Conservation (phyloP, 1,284 basidiomycete genomes). For the Leccinum fallax region DNA sequence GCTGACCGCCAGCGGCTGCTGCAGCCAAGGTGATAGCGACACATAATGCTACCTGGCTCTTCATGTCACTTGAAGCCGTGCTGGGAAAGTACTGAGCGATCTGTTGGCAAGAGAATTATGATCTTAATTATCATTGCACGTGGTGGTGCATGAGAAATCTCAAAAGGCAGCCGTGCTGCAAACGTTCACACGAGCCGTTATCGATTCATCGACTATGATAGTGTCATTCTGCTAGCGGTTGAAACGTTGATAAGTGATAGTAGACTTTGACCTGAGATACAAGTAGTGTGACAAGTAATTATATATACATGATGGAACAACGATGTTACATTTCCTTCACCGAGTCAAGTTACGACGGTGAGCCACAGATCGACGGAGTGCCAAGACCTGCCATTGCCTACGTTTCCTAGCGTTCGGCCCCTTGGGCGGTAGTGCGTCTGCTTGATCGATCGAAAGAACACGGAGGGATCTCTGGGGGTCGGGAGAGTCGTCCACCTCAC, state of each 20-base stretch:
- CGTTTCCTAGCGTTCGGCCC: slow-evolving; percentile 31
- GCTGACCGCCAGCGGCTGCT: slow-evolving; percentile 5
- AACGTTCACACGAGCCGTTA: neutral
- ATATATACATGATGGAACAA: neutral
- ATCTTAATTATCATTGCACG: neutral
- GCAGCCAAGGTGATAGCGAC: slow-evolving; percentile 2
- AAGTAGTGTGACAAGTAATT: neutral
- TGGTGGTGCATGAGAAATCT: neutral
- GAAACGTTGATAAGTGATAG: neutral
- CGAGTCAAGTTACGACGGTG: slow-evolving; percentile 24
- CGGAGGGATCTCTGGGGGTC: slow-evolving; percentile 48
- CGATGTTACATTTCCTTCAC: slow-evolving; percentile 5
- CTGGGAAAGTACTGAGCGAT: neutral
- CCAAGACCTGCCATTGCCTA: slow-evolving; percentile 33
- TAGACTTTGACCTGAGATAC: neutral
- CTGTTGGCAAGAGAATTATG: neutral
- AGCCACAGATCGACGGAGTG: slow-evolving; percentile 29
- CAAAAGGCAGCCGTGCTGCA: neutral
- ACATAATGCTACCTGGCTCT: slow-evolving; percentile 1
- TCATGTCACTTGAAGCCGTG: slow-evolving; percentile 14
- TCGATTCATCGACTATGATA: neutral
- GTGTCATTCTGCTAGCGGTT: neutral
- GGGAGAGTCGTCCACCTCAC: slow-evolving; percentile 71
- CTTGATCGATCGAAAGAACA: slow-evolving; percentile 37
- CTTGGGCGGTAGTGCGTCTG: slow-evolving; percentile 12